Evolutionary conservation across 257 asterid genomes (phyloP).

Genomic region (Nicotiana noctiflora): DNA sequence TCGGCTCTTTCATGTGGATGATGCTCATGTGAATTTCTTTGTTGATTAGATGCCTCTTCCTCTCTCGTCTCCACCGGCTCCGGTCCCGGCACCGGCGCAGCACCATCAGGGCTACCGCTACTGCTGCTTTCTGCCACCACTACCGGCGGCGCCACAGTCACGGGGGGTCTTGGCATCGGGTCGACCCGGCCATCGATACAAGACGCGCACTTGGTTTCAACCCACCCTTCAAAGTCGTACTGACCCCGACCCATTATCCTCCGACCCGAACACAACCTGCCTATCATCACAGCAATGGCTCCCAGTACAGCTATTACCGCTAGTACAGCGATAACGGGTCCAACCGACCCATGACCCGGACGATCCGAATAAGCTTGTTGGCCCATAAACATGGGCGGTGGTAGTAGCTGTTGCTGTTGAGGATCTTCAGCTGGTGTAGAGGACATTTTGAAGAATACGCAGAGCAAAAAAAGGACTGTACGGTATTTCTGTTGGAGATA

Average conservation of each 20-base stretch:
- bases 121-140: conserved; percentile 27
- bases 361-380: conserved; percentile 46
- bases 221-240: conserved; percentile 82
- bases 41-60: conserved; percentile 24
- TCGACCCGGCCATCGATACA: conserved; percentile 79
- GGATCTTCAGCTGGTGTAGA: conserved; percentile 33
- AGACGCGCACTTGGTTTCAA: conserved; percentile 72
- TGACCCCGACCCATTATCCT: conserved; percentile 54
- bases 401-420: conserved; percentile 17
- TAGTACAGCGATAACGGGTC: conserved; percentile 75
- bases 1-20: conserved; percentile 27
- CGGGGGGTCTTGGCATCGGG: conserved; percentile 38
- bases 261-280: conserved; percentile 79
- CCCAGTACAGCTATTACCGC: conserved; percentile 60
- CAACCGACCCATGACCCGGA: conserved; percentile 66
- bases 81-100: conserved; percentile 8
- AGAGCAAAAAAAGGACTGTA: not conserved
- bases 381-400: conserved; percentile 52
- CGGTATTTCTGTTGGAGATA: not conserved
- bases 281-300: conserved; percentile 71
- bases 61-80: conserved; percentile 26
- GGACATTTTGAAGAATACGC: conserved; percentile 28
- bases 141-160: conserved; percentile 17
- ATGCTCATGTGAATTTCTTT: not conserved
- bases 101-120: conserved; percentile 25